Percentiles rank a stretch among this genome's conserved stretches.
These are phyloP conservation scores for Geranomyces michiganensis DNA, from an alignment of 192 early-diverging fungal species.

Conservation along the genomic window DNA sequence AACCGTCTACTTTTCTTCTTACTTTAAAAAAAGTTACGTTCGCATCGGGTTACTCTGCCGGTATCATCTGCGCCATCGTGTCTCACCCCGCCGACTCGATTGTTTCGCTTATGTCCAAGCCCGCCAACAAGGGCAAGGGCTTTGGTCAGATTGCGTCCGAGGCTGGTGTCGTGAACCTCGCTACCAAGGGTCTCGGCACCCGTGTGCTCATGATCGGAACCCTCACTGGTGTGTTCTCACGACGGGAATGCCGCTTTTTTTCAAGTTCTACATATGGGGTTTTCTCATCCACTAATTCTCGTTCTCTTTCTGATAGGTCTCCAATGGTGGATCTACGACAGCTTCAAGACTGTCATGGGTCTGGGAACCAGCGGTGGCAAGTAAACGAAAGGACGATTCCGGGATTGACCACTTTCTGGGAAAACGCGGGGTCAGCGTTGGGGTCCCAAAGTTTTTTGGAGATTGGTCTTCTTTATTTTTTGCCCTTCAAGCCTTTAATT, in stretches of 20 bases:
- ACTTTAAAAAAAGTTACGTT: slow-evolving; percentile 70
- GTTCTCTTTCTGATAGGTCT: slow-evolving; percentile 36
- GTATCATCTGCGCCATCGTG: slow-evolving; percentile 86
- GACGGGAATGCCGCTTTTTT: not conserved
- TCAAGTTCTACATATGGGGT: not conserved
- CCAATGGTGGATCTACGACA: slow-evolving; percentile 86
- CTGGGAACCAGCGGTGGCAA: slow-evolving; percentile 69
- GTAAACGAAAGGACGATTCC: slow-evolving; percentile 3
- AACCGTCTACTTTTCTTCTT: slow-evolving; percentile 33
- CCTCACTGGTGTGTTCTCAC: slow-evolving; percentile 63
- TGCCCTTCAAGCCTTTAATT: too few species aligned
- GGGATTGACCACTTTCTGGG: too few species aligned
- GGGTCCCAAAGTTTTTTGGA: too few species aligned
- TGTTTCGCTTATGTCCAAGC: slow-evolving; percentile 50
- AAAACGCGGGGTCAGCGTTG: too few species aligned
- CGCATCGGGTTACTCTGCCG: slow-evolving; percentile 84
- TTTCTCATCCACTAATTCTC: not conserved
- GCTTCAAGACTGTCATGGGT: slow-evolving; percentile 73
- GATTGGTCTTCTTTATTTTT: too few species aligned
- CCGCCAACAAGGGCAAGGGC: slow-evolving; percentile 59
- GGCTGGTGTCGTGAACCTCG: slow-evolving; percentile 43
- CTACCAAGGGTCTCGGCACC: slow-evolving; percentile 80
- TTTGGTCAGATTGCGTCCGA: slow-evolving; percentile 52
- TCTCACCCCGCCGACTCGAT: slow-evolving; percentile 90
- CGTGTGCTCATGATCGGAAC: slow-evolving; percentile 94